Conservation (phyloP, 352 stramenopile genomes). For the Aphanomyces euteiches region DNA sequence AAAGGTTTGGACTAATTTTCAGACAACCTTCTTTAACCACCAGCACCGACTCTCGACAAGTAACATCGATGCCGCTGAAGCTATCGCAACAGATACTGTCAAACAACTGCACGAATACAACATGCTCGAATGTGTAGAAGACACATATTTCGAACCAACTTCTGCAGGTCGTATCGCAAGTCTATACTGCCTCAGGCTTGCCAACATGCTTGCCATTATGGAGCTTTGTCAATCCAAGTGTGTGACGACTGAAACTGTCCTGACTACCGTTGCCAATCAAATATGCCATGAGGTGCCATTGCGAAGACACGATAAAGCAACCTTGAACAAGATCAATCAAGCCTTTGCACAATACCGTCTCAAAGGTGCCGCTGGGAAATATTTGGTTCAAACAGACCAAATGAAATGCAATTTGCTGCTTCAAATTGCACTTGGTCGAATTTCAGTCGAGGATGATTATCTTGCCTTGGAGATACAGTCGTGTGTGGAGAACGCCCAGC, state of each 20-base stretch:
- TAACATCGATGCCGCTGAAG: background rate
- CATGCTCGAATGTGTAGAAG: background rate
- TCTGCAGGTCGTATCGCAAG: background rate
- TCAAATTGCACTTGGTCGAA: background rate
- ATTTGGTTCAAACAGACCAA: constrained; percentile 12
- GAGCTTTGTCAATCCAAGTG: background rate
- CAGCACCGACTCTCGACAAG: too few species aligned
- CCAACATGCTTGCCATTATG: background rate
- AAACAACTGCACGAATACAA: background rate
- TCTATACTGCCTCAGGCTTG: constrained; percentile 16
- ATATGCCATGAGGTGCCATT: constrained; percentile 10
- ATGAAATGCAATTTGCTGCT: constrained; percentile 26
- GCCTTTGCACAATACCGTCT: constrained; percentile 1
- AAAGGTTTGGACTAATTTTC: background rate
- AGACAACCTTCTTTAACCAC: too few species aligned
- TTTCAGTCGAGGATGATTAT: background rate
- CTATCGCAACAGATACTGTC: background rate
- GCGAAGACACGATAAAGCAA: constrained; percentile 17
- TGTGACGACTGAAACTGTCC: background rate
- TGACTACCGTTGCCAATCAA: background rate
- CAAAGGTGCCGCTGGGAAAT: background rate
- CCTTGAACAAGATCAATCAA: constrained; percentile 18
- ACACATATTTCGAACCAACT: background rate
- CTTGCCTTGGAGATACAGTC: constrained; percentile 15
- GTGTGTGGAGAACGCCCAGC: constrained; percentile 11